A percentile compares a stretch with the other conserved stretches of the same genome.
Conservation (phyloP, 192 early-diverging fungal genomes). For the Pilaira anomala region DNA sequence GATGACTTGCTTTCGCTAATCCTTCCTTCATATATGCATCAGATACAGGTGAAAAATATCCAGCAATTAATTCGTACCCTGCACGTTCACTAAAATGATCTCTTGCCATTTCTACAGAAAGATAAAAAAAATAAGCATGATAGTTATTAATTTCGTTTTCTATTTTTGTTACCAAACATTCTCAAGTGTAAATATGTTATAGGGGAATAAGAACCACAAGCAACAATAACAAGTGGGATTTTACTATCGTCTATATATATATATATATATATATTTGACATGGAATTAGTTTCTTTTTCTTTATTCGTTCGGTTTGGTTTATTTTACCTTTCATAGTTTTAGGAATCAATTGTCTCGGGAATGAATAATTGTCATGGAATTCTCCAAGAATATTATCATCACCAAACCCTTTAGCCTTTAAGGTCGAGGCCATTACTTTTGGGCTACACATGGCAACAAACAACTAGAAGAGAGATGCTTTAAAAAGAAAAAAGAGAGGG, state of each 20-base stretch:
- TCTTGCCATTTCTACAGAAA: slow-evolving; percentile 81
- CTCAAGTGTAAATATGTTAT: slow-evolving; percentile 96
- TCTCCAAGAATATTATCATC: not conserved
- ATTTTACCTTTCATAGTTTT: slow-evolving; percentile 23
- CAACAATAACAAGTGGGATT: slow-evolving; percentile 86
- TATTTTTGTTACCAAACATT: slow-evolving; percentile 85
- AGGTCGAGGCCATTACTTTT: slow-evolving; percentile 21
- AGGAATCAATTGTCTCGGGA: slow-evolving; percentile 27
- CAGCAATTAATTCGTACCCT: slow-evolving; percentile 86
- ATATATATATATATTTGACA: too few relatives aligned
- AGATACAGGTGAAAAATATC: slow-evolving; percentile 96
- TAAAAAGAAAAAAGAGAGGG: slow-evolving; percentile 6
- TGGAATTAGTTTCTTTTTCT: not conserved
- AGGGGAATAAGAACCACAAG: slow-evolving; percentile 96
- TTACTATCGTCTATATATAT: slow-evolving; percentile 56
- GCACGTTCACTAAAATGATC: slow-evolving; percentile 75
- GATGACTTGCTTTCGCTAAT: slow-evolving; percentile 79
- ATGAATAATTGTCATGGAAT: slow-evolving; percentile 25
- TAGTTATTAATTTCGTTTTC: not conserved
- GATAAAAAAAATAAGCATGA: not conserved
- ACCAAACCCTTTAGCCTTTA: slow-evolving; percentile 1
- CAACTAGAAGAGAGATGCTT: too few relatives aligned
- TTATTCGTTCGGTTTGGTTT: too few relatives aligned
- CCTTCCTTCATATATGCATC: slow-evolving; percentile 94
- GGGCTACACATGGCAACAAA: slow-evolving; percentile 23